These are phyloP conservation scores for Colletotrichum trifolii DNA, from an alignment of 2,329 filamentous ascomycete species.

Conservation along the genomic window DNA sequence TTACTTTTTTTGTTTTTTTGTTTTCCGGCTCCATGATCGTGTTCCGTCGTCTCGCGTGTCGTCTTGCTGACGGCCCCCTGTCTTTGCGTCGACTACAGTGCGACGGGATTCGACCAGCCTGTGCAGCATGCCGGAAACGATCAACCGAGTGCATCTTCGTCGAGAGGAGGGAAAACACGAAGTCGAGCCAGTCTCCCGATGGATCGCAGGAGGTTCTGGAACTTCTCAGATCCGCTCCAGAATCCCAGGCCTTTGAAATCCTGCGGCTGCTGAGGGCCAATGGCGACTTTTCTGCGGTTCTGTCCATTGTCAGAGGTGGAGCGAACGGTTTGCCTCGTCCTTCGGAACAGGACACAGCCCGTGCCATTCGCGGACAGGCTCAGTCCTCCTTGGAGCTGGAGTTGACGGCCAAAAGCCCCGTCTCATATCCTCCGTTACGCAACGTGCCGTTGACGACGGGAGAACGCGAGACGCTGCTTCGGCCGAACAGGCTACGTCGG, in stretches of 20 bases:
- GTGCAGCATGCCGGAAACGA: conserved; percentile 37
- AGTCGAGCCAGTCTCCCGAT: conserved; percentile 6
- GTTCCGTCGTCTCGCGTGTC: background rate
- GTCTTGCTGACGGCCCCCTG: conserved; percentile 1
- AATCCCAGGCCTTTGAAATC: conserved; percentile 36
- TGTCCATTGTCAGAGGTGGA: conserved; percentile 39
- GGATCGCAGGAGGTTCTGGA: conserved; percentile 40
- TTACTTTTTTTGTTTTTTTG: background rate
- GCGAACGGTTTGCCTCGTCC: background rate
- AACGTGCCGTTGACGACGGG: background rate
- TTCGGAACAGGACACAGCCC: background rate
- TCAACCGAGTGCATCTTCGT: conserved; percentile 36
- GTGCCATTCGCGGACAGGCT: background rate
- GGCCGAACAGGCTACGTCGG: background rate
- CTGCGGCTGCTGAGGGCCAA: conserved; percentile 39
- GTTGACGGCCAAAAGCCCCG: conserved; percentile 41
- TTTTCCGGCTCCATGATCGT: background rate
- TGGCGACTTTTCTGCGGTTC: conserved; percentile 37
- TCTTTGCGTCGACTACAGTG: conserved; percentile 27
- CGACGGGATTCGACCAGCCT: conserved; percentile 38
- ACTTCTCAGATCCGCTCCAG: conserved; percentile 39
- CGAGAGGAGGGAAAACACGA: conserved; percentile 28
- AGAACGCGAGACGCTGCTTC: conserved; percentile 11
- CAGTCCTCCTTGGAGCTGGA: conserved; percentile 38
- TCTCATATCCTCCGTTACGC: conserved; percentile 38